Base-by-base conservation (phyloP, 805 yeast species). In the Jamesozyma lodderae region DNA sequence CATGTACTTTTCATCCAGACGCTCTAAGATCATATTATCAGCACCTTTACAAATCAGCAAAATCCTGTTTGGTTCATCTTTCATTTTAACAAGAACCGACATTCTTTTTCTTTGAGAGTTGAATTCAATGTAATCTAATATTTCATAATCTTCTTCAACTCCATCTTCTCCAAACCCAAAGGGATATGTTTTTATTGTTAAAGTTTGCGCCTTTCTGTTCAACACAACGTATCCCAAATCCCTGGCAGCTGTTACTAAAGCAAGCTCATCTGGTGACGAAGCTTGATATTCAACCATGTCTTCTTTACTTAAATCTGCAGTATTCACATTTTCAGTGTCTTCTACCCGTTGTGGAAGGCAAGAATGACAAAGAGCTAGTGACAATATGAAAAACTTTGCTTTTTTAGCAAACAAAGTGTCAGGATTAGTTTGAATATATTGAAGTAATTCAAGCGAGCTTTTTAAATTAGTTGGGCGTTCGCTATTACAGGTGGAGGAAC, bases 211-310 rank as follows among this genome's bases (percentile, higher is more conserved):
- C 42, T 75, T 75, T 38, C 82, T 74, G 41, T 84, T 86, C 40
- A 67, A 70, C 6, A 88, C 82, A n/a, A 88, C 77, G 57, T 69
- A 92, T 0, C 99, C 99, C 69, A 92, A 69, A 54, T 92, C 98
- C 48, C 95, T 71, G 0, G 98, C 98, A 1, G 97, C 98, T 33
- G 81, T 76, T 3, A 92, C 90, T 22, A 92, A 64, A 0, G 99
- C 98, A 35, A 88, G 62, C 57, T 92, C 99, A 62, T 92, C 99
- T 0, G 98, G 99, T 0, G 96, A 88, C 0, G 97, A 78, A 0
- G 97, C 85, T 55, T 90, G 96, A 51, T 92, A 92, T 40, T 76
- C 79, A 18, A 87, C 73, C 17, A 68, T 65, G 17, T 68, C 77
- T 31, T 66, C 72, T 3, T 51, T 59, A 19, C 32, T 6, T 18